Conservation (phyloP, 139 green algal species). For the Micractinium conductrix region DNA sequence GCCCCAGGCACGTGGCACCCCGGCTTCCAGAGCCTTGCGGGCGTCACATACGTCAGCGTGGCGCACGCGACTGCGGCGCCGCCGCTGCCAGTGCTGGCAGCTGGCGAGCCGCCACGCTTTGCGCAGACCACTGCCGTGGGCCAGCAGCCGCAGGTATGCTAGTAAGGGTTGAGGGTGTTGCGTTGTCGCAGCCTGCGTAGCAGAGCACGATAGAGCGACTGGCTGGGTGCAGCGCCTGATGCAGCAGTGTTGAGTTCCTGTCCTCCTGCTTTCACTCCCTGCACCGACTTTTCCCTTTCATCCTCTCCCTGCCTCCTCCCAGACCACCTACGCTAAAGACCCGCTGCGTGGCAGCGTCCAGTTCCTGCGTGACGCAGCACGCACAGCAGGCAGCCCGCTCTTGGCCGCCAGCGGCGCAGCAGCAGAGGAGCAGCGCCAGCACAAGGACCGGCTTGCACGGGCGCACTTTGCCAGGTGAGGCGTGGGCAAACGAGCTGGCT, state of each 20-base stretch:
- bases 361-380: slow-evolving; percentile 21
- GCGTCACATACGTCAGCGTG: slow-evolving; percentile 22
- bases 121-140: not conserved
- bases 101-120: slow-evolving; percentile 1
- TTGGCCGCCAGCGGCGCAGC: not conserved
- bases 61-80: not conserved
- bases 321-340: slow-evolving; percentile 11
- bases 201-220: too few relatives aligned
- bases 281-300: too few relatives aligned
- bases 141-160: not conserved
- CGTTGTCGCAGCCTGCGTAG: too few relatives aligned
- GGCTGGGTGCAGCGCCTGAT: too few relatives aligned
- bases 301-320: not conserved
- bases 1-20: slow-evolving; percentile 34
- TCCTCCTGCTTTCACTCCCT: not conserved
- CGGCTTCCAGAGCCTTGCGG: not conserved
- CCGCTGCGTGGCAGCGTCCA: slow-evolving; percentile 19
- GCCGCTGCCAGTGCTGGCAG: not conserved
- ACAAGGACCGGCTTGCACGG: slow-evolving; percentile 22
- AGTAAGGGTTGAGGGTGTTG: too few relatives aligned
- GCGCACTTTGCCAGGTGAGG: slow-evolving; percentile 27
- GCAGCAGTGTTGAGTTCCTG: too few relatives aligned
- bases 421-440: slow-evolving; percentile 24
- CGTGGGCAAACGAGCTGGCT: too few relatives aligned
- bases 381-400: slow-evolving; percentile 1